Evolutionary conservation across 768 basidiomycete genomes (phyloP).

Genomic region (Xerocomus spinulosus): DNA sequence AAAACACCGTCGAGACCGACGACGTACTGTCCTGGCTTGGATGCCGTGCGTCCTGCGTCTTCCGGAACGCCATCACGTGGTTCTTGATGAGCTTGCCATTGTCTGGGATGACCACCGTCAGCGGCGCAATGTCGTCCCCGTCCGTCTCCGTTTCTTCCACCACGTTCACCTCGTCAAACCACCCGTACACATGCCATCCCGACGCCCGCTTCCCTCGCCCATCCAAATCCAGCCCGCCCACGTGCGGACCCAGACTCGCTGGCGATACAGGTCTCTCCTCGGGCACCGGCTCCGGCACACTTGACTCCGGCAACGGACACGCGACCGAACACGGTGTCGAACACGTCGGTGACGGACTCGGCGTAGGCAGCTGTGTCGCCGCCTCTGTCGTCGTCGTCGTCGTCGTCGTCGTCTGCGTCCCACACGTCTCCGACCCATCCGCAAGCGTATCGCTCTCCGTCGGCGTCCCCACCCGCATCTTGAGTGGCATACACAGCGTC

Average conservation of each 20-base stretch:
- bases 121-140: not conserved
- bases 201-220: slow-evolving; percentile 31
- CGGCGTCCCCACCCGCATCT: slow-evolving; percentile 2
- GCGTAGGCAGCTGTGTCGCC: slow-evolving; percentile 30
- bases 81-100: slow-evolving; percentile 8
- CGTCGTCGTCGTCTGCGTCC: not conserved
- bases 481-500: slow-evolving; percentile 33
- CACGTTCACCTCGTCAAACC: slow-evolving; percentile 23
- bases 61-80: slow-evolving; percentile 11
- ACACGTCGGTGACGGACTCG: slow-evolving; percentile 25
- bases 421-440: not conserved
- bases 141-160: not conserved
- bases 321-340: not conserved
- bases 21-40: slow-evolving; percentile 26
- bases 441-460: slow-evolving; percentile 4
- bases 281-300: not conserved
- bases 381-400: not conserved
- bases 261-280: slow-evolving; percentile 14
- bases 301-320: slow-evolving; percentile 7
- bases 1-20: slow-evolving; percentile 25
- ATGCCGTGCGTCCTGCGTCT: slow-evolving; percentile 11
- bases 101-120: not conserved
- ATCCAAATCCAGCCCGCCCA: slow-evolving; percentile 28
- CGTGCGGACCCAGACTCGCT: slow-evolving; percentile 25
- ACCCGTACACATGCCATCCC: slow-evolving; percentile 30